phyloP scores from a whole-genome alignment of 106 monocot species.

The Dendrobium huoshanense region DNA sequence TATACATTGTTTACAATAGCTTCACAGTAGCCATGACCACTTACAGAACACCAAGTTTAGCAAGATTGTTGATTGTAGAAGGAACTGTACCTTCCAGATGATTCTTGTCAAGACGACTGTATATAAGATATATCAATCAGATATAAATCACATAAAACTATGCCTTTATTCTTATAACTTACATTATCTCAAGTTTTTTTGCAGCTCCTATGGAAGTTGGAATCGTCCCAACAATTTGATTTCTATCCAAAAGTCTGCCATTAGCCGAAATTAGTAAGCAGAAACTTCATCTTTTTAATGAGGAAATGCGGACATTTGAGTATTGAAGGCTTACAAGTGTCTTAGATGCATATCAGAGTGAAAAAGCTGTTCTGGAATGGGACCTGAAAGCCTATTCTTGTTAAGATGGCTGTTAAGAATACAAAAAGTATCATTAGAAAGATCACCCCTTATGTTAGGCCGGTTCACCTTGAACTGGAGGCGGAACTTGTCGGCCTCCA shows the following conservation, averaged over 20 bases:
- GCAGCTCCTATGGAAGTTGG: constrained; percentile 11
- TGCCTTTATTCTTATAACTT: not conserved
- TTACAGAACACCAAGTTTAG: constrained; percentile 11
- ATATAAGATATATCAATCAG: not conserved
- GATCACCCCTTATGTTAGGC: not conserved
- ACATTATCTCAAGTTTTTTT: constrained; percentile 8
- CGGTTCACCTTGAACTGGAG: too few relatives aligned
- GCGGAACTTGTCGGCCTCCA: too few relatives aligned
- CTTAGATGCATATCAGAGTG: constrained; percentile 33
- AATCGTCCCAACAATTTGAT: constrained; percentile 13
- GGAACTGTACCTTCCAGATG: constrained; percentile 16
- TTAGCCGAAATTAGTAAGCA: not conserved
- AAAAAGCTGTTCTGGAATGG: constrained; percentile 43
- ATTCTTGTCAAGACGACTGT: constrained; percentile 17
- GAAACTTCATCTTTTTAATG: not conserved
- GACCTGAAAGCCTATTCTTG: constrained; percentile 30
- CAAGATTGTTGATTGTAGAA: constrained; percentile 16
- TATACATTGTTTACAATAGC: not conserved
- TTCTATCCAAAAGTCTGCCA: constrained; percentile 17
- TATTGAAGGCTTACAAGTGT: constrained; percentile 36
- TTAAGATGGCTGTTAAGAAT: constrained; percentile 35
- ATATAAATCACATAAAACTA: not conserved
- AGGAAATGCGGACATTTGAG: not conserved
- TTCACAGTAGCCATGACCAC: constrained; percentile 2
- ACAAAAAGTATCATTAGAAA: not conserved